Percentiles rank a stretch among this genome's conserved stretches.
These are phyloP conservation scores for Paraphysoderma sedebokerense DNA, from an alignment of 371 early-diverging fungal species.

Conservation along the genomic window DNA sequence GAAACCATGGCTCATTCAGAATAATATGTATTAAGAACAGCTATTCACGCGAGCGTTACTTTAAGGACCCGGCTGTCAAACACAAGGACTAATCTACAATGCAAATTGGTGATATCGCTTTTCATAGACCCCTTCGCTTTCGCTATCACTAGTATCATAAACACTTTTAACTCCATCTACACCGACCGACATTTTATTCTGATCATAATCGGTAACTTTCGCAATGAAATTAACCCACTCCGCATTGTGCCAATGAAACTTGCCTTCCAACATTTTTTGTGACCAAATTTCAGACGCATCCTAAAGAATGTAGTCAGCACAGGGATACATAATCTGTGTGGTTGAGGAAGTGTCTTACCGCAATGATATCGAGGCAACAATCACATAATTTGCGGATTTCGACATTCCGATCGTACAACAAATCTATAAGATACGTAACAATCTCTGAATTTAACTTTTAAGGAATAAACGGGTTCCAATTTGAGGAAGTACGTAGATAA, in stretches of 20 bases:
- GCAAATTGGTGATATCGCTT: no score
- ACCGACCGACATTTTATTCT: no score
- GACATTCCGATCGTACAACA: conserved; percentile 29
- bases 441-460: conserved; percentile 12
- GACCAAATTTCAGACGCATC: conserved; percentile 27
- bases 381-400: conserved; percentile 29
- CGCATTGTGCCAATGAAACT: conserved; percentile 32
- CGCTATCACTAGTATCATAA: no score
- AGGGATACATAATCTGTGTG: not conserved
- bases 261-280: conserved; percentile 19
- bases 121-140: no score
- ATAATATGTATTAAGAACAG: no score
- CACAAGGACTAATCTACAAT: no score
- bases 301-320: conserved; percentile 5
- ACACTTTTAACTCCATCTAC: no score
- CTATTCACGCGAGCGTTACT: no score
- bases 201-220: no score
- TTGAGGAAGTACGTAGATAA: not conserved
- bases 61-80: no score
- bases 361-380: conserved; percentile 23
- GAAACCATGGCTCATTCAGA: no score
- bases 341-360: conserved; percentile 8
- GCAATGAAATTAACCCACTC: conserved; percentile 19
- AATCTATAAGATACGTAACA: conserved; percentile 25
- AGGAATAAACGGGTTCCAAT: not conserved